phyloP scores from a whole-genome alignment of 2,329 filamentous ascomycete genomes.

The Ophiostoma triangulosporum region DNA sequence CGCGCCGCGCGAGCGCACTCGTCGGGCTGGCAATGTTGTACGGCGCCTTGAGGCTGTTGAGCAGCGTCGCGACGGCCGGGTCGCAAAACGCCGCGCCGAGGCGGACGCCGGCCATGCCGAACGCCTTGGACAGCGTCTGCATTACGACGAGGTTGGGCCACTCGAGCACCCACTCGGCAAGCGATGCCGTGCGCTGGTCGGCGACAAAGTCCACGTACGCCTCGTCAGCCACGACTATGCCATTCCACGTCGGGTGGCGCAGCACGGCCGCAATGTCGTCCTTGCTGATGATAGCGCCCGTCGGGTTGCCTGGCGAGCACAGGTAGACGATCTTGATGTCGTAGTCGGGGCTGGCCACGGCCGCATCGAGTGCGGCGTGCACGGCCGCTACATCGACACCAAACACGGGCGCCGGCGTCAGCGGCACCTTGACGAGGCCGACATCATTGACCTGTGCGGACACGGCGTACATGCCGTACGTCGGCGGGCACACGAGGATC shows the following conservation, averaged over 20 bases:
- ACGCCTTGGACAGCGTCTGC: constrained; percentile 97
- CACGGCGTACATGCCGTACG: constrained; percentile 96
- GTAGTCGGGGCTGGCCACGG: constrained; percentile 21
- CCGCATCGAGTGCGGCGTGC: constrained; percentile 38
- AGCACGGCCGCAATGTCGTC: constrained; percentile 60
- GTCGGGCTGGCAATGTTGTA: constrained; percentile 92
- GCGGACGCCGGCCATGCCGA: constrained; percentile 86
- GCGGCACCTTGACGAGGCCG: constrained; percentile 69
- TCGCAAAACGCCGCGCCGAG: constrained; percentile 76
- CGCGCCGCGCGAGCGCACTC: constrained; percentile 62
- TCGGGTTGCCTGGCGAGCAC: constrained; percentile 92
- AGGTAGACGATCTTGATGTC: constrained; percentile 82
- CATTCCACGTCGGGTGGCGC: constrained; percentile 86
- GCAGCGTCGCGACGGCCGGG: constrained; percentile 57
- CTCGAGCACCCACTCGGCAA: constrained; percentile 83
- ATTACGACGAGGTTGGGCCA: constrained; percentile 95
- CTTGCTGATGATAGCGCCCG: constrained; percentile 65
- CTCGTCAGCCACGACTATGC: constrained; percentile 84
- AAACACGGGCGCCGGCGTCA: constrained; percentile 60
- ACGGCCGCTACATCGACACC: constrained; percentile 59
- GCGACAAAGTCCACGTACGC: constrained; percentile 91
- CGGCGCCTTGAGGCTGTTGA: constrained; percentile 90
- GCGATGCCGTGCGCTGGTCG: constrained; percentile 45
- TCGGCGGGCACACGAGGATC: constrained; percentile 89
- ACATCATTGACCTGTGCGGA: constrained; percentile 92